Base-by-base conservation (phyloP, 139 green algal genomes). In the Picochlorum costavermella region DNA sequence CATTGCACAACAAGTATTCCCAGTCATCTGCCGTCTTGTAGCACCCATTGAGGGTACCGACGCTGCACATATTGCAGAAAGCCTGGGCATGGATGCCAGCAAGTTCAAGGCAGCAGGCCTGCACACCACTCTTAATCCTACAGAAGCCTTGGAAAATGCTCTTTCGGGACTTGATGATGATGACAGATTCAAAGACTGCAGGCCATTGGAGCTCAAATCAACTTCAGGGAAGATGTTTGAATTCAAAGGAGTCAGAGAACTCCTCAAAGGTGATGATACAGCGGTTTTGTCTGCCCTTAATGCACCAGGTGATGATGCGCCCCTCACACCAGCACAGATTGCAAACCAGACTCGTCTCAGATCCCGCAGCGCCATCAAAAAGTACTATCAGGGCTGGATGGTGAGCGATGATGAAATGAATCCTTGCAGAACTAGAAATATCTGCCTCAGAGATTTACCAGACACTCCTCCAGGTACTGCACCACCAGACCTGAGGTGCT, bases 1-100 rank as follows among this genome's bases (percentile, higher is more conserved):
- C 81, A 80, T 97, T 30, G 59, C 72, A 10, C 71, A 87, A 40
- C 80, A 84, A 73, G 76, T 97, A 16, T 89, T 96, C 65, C 93
- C 93, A 0, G 90, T 98, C 50, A 88, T 98, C 31, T 84, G 80
- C 0, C 84, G 93, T 14, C 76, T 98, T 64, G 91, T 84, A 63
- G 80, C 78, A 3, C 78, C 82, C 17, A 95, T 98, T 5, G 90
- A 98, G 40, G 94, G 92, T 53, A 97, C 93, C 8, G 85, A 96
- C 45, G 67, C 78, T 1, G 87, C 78, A 2, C 81, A 80, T 31
- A 73, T 99, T 29, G 94, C 94, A 4, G 84, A 95, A 33, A 96
- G 89, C 80, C 78, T 99, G 43, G 94, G 94, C 12, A 76, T 99
- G 60, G 92, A 98, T 69, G 57, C 86, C 5, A 70, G 79, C 14